These are phyloP conservation scores for Clausena lansium DNA, from an alignment of 345 rosid genomes.

Conservation along the genomic window DNA sequence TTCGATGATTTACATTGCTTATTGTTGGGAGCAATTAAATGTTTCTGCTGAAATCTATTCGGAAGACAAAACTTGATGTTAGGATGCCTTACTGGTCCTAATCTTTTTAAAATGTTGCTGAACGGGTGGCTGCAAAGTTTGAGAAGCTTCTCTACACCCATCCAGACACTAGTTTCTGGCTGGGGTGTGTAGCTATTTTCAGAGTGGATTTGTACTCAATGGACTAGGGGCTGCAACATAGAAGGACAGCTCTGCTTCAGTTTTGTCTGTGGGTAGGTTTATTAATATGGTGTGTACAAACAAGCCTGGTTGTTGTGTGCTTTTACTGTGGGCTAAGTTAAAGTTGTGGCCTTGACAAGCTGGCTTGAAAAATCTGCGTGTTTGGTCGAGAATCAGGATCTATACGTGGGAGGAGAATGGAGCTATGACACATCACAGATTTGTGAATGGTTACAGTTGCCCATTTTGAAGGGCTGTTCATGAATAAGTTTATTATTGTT, in stretches of 20 bases:
- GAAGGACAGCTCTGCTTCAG: neutral
- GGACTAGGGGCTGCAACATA: neutral
- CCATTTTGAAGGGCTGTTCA: neutral
- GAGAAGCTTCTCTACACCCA: neutral
- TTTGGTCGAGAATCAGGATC: neutral
- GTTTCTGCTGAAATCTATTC: neutral
- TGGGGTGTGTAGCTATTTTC: neutral
- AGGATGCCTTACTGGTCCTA: neutral
- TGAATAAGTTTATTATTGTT: neutral
- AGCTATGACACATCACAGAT: neutral
- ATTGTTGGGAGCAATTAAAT: neutral
- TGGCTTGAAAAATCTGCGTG: neutral
- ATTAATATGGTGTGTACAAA: too few relatives aligned
- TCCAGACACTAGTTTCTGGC: neutral
- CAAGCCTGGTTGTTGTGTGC: neutral
- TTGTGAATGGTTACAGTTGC: neutral
- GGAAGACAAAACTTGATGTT: neutral
- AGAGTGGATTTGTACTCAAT: neutral
- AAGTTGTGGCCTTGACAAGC: neutral
- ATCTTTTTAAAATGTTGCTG: neutral
- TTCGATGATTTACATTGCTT: neutral
- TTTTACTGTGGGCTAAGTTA: too few relatives aligned
- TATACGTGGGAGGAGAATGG: neutral
- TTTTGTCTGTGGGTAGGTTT: neutral
- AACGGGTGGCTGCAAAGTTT: neutral